A percentile compares a stretch with the other conserved stretches of the same genome.
These are phyloP conservation scores for Russula virescens DNA, from an alignment of 768 basidiomycete genomes.

Conservation along the genomic window DNA sequence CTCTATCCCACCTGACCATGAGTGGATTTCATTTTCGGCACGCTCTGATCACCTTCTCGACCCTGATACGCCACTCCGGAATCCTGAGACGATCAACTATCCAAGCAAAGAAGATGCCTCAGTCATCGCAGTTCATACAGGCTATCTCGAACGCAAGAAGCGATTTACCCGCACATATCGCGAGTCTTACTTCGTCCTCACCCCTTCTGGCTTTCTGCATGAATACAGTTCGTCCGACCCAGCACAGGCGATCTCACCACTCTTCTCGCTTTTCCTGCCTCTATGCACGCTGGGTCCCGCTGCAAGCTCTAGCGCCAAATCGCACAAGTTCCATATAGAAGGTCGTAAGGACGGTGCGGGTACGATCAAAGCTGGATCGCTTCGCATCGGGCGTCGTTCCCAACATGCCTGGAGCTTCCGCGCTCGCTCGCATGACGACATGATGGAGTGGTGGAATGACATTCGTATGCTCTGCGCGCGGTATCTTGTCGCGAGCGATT, in stretches of 20 bases:
- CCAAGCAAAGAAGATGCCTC: constrained; percentile 88
- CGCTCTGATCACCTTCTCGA: constrained; percentile 92
- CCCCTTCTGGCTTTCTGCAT: constrained; percentile 94
- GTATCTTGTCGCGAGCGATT: constrained; percentile 91
- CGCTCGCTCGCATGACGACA: constrained; percentile 83
- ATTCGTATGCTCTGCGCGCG: constrained; percentile 87
- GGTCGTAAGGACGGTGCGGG: constrained; percentile 79
- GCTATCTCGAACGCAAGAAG: constrained; percentile 92
- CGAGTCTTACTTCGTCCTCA: constrained; percentile 89
- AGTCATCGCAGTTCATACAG: constrained; percentile 81
- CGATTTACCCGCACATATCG: constrained; percentile 82
- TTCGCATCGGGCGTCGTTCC: constrained; percentile 36
- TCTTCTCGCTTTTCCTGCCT: constrained; percentile 88
- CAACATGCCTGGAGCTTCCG: constrained; percentile 86
- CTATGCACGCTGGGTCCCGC: constrained; percentile 95
- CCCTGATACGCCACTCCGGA: constrained; percentile 90
- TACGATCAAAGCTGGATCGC: constrained; percentile 51
- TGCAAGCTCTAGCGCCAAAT: constrained; percentile 53
- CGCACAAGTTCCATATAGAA: constrained; percentile 98
- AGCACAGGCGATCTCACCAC: constrained; percentile 48
- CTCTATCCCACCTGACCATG: constrained; percentile 75
- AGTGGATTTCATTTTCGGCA: constrained; percentile 95
- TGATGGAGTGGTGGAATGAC: constrained; percentile 99
- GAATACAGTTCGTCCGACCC: constrained; percentile 82
- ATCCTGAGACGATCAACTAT: constrained; percentile 71